A percentile compares a stretch with the other conserved stretches of the same genome.
Evolutionary conservation across 2,329 filamentous ascomycete genomes (phyloP).

Genomic region (Ascochyta clinopodiicola): DNA sequence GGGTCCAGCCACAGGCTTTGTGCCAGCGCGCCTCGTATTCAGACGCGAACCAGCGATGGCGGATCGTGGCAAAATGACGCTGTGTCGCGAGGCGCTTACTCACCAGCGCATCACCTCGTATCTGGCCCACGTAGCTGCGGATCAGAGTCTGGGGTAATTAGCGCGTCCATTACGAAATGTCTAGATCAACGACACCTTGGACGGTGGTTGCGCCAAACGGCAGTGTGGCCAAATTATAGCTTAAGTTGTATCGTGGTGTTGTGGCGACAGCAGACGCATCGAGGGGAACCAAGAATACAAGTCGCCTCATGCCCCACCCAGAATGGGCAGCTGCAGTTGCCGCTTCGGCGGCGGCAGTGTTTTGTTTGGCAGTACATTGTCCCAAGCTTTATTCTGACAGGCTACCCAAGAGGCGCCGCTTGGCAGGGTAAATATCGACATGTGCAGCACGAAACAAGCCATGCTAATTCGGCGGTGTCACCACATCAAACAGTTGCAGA

Average conservation of each 20-base stretch:
- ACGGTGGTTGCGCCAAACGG: slow-evolving; percentile 2
- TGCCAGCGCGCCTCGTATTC: slow-evolving; percentile 2
- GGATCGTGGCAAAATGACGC: slow-evolving; percentile 7
- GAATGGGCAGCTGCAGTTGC: slow-evolving; percentile 14
- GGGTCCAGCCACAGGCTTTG: background rate
- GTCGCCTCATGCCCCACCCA: slow-evolving; percentile 16
- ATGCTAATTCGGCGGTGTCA: slow-evolving; percentile 5
- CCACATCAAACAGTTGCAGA: slow-evolving; percentile 10
- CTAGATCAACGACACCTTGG: slow-evolving; percentile 4
- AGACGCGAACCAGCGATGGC: background rate
- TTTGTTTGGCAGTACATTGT: slow-evolving; percentile 16
- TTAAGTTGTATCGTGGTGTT: slow-evolving; percentile 3
- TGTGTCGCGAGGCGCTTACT: slow-evolving; percentile 24
- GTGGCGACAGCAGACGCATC: slow-evolving; percentile 1
- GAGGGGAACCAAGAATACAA: slow-evolving; percentile 17
- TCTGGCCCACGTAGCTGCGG: slow-evolving; percentile 32
- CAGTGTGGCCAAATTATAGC: background rate
- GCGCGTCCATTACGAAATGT: slow-evolving; percentile 11
- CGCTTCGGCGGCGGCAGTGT: slow-evolving; percentile 9
- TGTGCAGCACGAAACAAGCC: slow-evolving; percentile 1
- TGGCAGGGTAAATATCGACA: background rate
- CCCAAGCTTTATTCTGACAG: slow-evolving; percentile 20
- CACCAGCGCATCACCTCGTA: slow-evolving; percentile 35
- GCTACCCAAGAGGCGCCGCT: background rate
- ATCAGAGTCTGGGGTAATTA: slow-evolving; percentile 39